Evolutionary conservation across 192 early-diverging fungal genomes (phyloP).

Genomic region (Podila epigama): DNA sequence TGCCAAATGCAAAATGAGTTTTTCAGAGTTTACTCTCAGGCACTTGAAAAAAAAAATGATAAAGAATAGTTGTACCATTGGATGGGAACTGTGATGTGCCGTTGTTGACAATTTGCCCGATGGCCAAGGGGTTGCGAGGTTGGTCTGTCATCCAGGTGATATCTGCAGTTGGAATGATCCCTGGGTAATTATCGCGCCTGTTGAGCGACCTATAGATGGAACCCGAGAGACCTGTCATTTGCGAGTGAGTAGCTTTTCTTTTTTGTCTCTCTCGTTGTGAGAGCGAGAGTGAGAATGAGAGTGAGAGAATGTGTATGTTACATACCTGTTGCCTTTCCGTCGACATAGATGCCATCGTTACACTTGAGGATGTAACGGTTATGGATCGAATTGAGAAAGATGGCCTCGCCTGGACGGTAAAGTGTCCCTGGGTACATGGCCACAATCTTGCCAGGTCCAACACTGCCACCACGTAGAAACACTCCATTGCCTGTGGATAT

Average conservation of each 20-base stretch:
- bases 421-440: constrained; percentile 50
- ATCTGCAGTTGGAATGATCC: constrained; percentile 50
- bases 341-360: constrained; percentile 54
- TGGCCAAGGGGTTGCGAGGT: constrained; percentile 50
- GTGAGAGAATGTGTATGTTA: background rate
- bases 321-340: constrained; percentile 45
- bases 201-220: constrained; percentile 49
- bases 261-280: too few relatives aligned
- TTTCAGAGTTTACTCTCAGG: too few relatives aligned
- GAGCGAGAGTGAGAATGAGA: too few relatives aligned
- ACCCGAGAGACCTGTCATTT: constrained; percentile 50
- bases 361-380: constrained; percentile 60
- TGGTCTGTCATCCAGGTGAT: constrained; percentile 44
- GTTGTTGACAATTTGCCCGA: constrained; percentile 59
- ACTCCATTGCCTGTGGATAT: background rate
- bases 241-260: too few relatives aligned
- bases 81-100: constrained; percentile 23
- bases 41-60: too few relatives aligned
- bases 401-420: constrained; percentile 52
- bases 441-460: constrained; percentile 14
- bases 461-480: background rate
- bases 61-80: too few relatives aligned
- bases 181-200: constrained; percentile 55
- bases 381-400: constrained; percentile 50
- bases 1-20: too few relatives aligned